Evolutionary conservation across 2,329 filamentous ascomycete genomes (phyloP).

Genomic region (Fusarium musae): DNA sequence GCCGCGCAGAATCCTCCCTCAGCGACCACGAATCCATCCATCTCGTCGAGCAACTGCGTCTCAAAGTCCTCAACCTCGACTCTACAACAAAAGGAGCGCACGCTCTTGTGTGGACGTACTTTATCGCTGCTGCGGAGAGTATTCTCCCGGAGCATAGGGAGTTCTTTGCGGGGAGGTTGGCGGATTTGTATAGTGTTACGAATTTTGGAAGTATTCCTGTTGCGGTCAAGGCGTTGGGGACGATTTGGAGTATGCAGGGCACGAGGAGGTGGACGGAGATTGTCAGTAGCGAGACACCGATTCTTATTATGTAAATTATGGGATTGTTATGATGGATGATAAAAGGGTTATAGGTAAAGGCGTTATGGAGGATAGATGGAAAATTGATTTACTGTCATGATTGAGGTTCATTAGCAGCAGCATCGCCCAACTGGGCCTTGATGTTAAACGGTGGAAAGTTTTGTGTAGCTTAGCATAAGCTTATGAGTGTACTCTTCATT

Average conservation of each 20-base stretch:
- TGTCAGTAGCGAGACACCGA: slow-evolving; percentile 42
- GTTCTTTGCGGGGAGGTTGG: slow-evolving; percentile 50
- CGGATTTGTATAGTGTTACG: slow-evolving; percentile 46
- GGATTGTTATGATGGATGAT: background rate
- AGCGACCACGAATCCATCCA: slow-evolving; percentile 39
- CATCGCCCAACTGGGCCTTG: accelerated
- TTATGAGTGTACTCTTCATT: background rate
- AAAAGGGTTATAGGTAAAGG: background rate
- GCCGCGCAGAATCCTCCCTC: slow-evolving; percentile 38
- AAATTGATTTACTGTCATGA: background rate
- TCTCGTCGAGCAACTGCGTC: slow-evolving; percentile 47
- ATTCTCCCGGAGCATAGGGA: slow-evolving; percentile 47
- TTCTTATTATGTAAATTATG: slow-evolving; percentile 43
- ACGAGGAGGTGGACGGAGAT: slow-evolving; percentile 46
- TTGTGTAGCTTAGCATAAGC: background rate
- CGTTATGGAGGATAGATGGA: background rate
- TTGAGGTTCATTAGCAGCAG: accelerated
- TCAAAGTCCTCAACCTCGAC: slow-evolving; percentile 45
- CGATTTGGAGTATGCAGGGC: slow-evolving; percentile 48
- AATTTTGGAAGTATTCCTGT: slow-evolving; percentile 53
- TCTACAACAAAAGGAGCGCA: slow-evolving; percentile 48
- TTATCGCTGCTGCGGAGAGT: slow-evolving; percentile 54
- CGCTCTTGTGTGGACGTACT: slow-evolving; percentile 55
- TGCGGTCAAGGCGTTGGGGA: slow-evolving; percentile 48
- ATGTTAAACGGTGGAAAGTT: background rate